These are phyloP conservation scores for Trypanosoma grayi DNA, from an alignment of 208 protist species.

Conservation along the genomic window DNA sequence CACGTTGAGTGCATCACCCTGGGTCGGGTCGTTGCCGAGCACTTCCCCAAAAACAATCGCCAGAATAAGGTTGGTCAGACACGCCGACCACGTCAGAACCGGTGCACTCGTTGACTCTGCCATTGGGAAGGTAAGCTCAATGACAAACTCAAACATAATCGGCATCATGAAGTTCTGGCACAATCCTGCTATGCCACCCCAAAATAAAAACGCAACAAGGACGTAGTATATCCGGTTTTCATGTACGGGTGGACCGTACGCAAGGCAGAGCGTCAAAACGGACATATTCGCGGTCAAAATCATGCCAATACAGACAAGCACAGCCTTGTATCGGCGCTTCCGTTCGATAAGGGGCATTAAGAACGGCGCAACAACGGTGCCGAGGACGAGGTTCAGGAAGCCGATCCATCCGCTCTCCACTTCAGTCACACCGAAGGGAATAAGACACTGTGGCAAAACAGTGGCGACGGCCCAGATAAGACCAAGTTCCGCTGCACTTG, in stretches of 20 bases:
- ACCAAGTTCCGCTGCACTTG: slow-evolving; percentile 60
- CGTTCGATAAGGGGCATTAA: slow-evolving; percentile 55
- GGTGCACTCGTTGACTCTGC: slow-evolving; percentile 68
- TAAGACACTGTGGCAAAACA: slow-evolving; percentile 69
- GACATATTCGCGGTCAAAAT: slow-evolving; percentile 42
- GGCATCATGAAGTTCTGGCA: slow-evolving; percentile 85
- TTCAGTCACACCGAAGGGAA: slow-evolving; percentile 62
- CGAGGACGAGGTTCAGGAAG: slow-evolving; percentile 65
- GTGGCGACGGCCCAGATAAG: slow-evolving; percentile 74
- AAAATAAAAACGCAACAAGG: slow-evolving; percentile 42
- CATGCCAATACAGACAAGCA: slow-evolving; percentile 38
- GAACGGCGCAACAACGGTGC: slow-evolving; percentile 61
- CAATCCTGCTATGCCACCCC: slow-evolving; percentile 55
- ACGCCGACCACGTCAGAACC: slow-evolving; percentile 66
- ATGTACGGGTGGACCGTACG: slow-evolving; percentile 57
- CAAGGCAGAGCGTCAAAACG: slow-evolving; percentile 49
- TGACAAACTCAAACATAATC: slow-evolving; percentile 79
- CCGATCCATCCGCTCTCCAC: slow-evolving; percentile 61
- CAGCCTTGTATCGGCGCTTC: slow-evolving; percentile 50
- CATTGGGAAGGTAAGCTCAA: slow-evolving; percentile 80
- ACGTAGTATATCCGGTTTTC: slow-evolving; percentile 42
- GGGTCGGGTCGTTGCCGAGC: slow-evolving; percentile 44
- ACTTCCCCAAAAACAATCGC: slow-evolving; percentile 61
- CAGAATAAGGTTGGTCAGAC: slow-evolving; percentile 57
- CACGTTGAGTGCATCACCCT: slow-evolving; percentile 34